These are phyloP conservation scores for Metschnikowia sp. DNA, from an alignment of 805 yeast species.

Conservation along the genomic window DNA sequence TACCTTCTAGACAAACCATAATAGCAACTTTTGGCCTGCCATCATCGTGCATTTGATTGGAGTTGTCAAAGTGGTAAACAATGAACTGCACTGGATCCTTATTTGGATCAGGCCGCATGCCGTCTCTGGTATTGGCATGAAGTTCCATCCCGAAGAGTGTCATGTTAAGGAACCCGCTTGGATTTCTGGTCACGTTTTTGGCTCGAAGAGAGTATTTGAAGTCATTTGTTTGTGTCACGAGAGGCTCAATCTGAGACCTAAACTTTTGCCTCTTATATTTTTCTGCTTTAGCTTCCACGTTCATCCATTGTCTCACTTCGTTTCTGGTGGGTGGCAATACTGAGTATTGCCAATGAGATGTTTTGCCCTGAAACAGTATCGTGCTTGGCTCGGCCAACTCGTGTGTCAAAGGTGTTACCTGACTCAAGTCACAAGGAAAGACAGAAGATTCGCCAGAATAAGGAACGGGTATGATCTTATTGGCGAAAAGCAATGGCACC, in stretches of 20 bases:
- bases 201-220: constrained; percentile 38
- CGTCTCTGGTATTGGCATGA: constrained; percentile 54
- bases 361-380: not conserved
- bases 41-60: constrained; percentile 17
- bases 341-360: constrained; percentile 43
- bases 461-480: constrained; percentile 52
- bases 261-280: constrained; percentile 15
- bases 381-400: not conserved
- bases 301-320: constrained; percentile 36
- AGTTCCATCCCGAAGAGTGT: constrained; percentile 65
- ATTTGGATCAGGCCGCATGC: constrained; percentile 58
- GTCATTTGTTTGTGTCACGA: constrained; percentile 38
- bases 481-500: constrained; percentile 62
- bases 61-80: constrained; percentile 59
- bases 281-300: constrained; percentile 12
- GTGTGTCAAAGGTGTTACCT: not conserved
- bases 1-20: constrained; percentile 5
- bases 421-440: not conserved
- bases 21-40: constrained; percentile 7
- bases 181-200: constrained; percentile 30
- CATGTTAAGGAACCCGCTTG: constrained; percentile 44
- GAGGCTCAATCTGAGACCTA: constrained; percentile 52
- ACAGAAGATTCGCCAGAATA: constrained; percentile 2
- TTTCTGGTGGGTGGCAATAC: constrained; percentile 46
- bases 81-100: constrained; percentile 57